phyloP scores from a whole-genome alignment of 805 yeast genomes.

The Clavispora carvajalis region DNA sequence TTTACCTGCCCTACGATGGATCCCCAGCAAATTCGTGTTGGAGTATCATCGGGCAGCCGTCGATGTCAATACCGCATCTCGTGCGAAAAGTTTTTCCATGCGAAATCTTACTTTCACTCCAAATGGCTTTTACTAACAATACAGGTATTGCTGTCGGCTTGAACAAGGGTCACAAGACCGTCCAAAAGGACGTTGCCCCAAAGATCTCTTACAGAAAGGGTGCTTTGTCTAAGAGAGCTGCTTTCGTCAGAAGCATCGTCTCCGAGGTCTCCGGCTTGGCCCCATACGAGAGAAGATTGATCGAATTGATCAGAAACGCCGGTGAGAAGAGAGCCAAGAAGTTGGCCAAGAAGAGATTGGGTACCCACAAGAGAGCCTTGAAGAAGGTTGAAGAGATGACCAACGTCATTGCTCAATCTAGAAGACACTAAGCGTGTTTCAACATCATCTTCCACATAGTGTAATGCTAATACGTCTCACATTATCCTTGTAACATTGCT shows the following conservation, averaged over 20 bases:
- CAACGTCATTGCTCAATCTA: slow-evolving; percentile 92
- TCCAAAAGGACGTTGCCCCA: slow-evolving; percentile 68
- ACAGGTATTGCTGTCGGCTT: slow-evolving; percentile 94
- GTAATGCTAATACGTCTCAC: slow-evolving; percentile 16
- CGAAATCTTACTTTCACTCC: neutral
- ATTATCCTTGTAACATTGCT: neutral
- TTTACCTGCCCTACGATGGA: too few relatives aligned
- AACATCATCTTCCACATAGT: slow-evolving; percentile 7
- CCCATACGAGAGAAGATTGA: slow-evolving; percentile 99
- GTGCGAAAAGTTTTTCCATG: neutral
- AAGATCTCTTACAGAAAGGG: slow-evolving; percentile 93
- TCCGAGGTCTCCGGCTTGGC: slow-evolving; percentile 98
- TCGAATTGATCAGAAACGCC: slow-evolving; percentile 99
- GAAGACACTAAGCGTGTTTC: slow-evolving; percentile 65
- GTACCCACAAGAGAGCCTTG: slow-evolving; percentile 99
- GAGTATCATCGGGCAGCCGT: too few relatives aligned
- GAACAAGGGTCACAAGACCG: slow-evolving; percentile 99
- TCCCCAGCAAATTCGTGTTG: too few relatives aligned
- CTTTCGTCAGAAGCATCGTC: slow-evolving; percentile 91
- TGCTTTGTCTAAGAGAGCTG: slow-evolving; percentile 90
- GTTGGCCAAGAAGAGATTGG: slow-evolving; percentile 99
- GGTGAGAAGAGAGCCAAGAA: slow-evolving; percentile 99
- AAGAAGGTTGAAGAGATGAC: slow-evolving; percentile 99
- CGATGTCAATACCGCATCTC: too few relatives aligned
- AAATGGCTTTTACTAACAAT: slow-evolving; percentile 11